A percentile compares a stretch with the other conserved stretches of the same genome.
Conservation (phyloP, 1,284 basidiomycete species). For the Puccinia horiana region DNA sequence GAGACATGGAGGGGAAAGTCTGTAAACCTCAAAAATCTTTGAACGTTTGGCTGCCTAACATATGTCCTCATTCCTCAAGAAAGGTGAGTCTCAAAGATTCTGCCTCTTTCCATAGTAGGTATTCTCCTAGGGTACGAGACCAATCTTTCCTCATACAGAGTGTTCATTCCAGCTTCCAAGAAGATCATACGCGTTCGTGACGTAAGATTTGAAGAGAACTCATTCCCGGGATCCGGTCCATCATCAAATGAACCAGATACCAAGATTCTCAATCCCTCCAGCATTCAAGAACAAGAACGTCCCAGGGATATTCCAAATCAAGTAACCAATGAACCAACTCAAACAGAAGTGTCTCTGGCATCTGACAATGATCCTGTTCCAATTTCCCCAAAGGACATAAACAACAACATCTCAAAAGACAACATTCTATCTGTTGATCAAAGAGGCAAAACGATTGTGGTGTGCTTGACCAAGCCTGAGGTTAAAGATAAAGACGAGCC, state of each 20-base stretch:
- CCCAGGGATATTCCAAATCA: not conserved
- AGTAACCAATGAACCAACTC: not conserved
- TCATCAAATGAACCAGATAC: not conserved
- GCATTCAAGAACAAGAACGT: not conserved
- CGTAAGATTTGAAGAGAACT: not conserved
- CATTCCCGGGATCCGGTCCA: not conserved
- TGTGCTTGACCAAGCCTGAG: not conserved
- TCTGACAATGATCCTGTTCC: not conserved
- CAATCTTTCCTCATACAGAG: not conserved
- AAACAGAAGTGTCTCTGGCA: too few relatives aligned
- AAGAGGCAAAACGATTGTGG: not conserved
- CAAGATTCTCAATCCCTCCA: too few relatives aligned
- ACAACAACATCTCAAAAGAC: not conserved
- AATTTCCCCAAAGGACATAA: not conserved
- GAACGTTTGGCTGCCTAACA: conserved; percentile 4
- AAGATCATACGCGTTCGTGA: not conserved
- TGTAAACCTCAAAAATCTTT: not conserved
- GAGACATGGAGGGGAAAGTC: not conserved
- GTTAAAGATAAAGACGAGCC: not conserved
- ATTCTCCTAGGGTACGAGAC: not conserved
- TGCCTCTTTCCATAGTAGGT: not conserved
- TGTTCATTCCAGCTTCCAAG: not conserved
- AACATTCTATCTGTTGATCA: not conserved
- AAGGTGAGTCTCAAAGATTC: not conserved
- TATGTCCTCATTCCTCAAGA: not conserved